phyloP scores from a whole-genome alignment of 2,329 filamentous ascomycete genomes.

The Dothideomycetes sp. region DNA sequence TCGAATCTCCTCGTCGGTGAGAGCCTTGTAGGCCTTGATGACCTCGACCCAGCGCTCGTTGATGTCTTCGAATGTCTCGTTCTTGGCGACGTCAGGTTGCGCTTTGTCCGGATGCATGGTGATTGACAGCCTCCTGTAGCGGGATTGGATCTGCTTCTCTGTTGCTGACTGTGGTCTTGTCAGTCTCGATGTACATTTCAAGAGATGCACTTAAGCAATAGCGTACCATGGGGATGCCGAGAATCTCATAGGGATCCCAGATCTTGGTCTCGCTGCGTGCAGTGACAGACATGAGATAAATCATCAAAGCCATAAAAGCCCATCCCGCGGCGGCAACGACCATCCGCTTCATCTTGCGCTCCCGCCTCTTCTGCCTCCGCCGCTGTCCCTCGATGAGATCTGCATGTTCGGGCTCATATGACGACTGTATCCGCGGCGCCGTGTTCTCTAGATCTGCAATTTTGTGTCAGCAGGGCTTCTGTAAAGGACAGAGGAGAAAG shows the following conservation, averaged over 20 bases:
- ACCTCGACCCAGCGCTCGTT: conserved; percentile 89
- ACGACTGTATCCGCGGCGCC: conserved; percentile 69
- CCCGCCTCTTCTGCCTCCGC: conserved; percentile 77
- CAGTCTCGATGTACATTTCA: conserved; percentile 24
- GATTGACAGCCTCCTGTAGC: conserved; percentile 77
- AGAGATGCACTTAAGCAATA: conserved; percentile 19
- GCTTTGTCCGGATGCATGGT: conserved; percentile 91
- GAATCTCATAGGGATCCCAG: conserved; percentile 95
- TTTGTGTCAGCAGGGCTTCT: neutral
- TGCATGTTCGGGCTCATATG: conserved; percentile 71
- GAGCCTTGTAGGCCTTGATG: conserved; percentile 93
- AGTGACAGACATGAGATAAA: conserved; percentile 78
- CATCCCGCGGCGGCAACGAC: conserved; percentile 68
- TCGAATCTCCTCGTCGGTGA: conserved; percentile 93
- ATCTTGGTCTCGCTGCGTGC: conserved; percentile 61
- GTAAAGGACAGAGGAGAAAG: neutral
- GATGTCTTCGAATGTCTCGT: conserved; percentile 74
- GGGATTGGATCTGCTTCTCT: conserved; percentile 85
- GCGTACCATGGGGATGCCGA: conserved; percentile 67
- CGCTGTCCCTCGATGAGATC: conserved; percentile 75
- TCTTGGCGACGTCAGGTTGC: conserved; percentile 70
- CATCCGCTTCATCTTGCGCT: conserved; percentile 77
- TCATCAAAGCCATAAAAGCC: conserved; percentile 77
- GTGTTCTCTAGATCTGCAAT: conserved; percentile 62
- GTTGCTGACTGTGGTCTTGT: conserved; percentile 45